These are phyloP conservation scores for Sporothrix protearum DNA, from an alignment of 2,329 filamentous ascomycete species.

Conservation along the genomic window DNA sequence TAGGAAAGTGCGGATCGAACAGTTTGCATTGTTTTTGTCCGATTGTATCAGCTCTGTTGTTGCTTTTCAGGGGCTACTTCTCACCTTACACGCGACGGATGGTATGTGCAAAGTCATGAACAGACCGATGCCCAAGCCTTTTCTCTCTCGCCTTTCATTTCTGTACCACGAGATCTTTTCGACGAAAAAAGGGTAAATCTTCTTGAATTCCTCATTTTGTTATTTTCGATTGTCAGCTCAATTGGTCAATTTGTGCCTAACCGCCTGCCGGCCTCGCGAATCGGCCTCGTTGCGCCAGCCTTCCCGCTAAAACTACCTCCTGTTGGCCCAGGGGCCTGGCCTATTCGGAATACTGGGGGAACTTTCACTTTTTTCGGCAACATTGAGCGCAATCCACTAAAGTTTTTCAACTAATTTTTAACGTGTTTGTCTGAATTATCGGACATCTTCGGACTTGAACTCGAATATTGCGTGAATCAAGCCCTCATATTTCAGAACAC, in stretches of 20 bases:
- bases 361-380: neutral
- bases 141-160: too few relatives aligned
- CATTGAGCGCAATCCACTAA: neutral
- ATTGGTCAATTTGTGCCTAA: conserved; percentile 2
- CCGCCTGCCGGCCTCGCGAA: neutral
- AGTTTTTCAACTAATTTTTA: neutral
- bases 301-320: conserved; percentile 3
- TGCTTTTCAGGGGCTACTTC: neutral
- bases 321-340: neutral
- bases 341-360: neutral
- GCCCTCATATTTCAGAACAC: neutral
- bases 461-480: neutral
- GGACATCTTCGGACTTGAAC: neutral
- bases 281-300: neutral
- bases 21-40: conserved; percentile 1
- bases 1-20: neutral
- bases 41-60: neutral
- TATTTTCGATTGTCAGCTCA: neutral
- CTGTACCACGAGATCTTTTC: neutral
- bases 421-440: too few relatives aligned
- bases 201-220: neutral
- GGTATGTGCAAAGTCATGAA: neutral
- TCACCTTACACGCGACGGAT: neutral
- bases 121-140: neutral
- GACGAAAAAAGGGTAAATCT: neutral